Evolutionary conservation across 768 basidiomycete genomes (phyloP), one percentile per base, ranked within the genome.

Genomic region (Suillus subaureus): DNA sequence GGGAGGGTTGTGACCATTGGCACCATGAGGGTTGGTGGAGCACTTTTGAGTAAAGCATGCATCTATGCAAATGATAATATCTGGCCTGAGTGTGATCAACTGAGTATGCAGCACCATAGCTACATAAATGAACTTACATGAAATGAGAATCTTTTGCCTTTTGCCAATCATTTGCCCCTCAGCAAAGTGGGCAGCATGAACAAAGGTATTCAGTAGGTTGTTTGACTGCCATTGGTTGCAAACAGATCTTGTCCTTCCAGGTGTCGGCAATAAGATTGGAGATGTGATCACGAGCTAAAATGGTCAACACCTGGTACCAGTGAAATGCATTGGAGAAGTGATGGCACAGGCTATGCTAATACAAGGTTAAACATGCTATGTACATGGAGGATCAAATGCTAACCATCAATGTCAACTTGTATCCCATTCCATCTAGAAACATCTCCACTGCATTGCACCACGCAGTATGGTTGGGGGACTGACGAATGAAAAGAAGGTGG

Each of bases 1-100:
- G 35, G 49, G 60, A 40, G 61, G 39, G 28, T 66, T 52, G 2
- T 54, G 68, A 3, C 52, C 40, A n/a, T 66, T 42, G 3, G 66
- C 54, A 28, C 65, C 64, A 8, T 49, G 28, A 39, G 67, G 67
- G 33, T 70, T 68, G 3, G 71, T 71, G 21, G 64, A 52, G 13
- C 58, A 21, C 61, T 79, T 78, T 61, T 79, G 78, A 15, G 69
- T 75, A 61, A 80, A 79, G 65, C 74, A 77, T 4, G 74, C 74
- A 69, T 80, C 78, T 6, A 74, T 2, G 51, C 75, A 78, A 16
- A 77, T 71, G 54, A 77, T 68, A n/a, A 70, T 64, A 67, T 77
- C 75, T 31, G 68, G 49, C 2, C 76, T 76, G 31, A 45, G 43
- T 45, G 2, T 56, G 55, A 37, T 47, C 40, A 47, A 21, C 39